A percentile compares a stretch with the other conserved stretches of the same genome.
Conservation (phyloP, 805 yeast genomes). For the Lipomyces japonicus region DNA sequence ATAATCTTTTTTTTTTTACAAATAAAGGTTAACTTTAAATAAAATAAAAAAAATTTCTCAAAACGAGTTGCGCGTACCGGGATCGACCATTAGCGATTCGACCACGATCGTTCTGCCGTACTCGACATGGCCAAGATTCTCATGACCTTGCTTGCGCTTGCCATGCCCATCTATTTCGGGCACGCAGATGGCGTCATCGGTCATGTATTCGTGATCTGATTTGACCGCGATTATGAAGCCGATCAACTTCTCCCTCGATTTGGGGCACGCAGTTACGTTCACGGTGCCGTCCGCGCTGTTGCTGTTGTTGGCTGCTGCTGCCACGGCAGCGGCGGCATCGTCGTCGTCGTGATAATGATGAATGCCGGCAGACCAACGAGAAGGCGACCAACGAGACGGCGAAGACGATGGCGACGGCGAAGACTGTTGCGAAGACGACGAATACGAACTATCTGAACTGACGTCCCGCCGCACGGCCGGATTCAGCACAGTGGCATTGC, state of each 20-base stretch:
- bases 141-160: conserved; percentile 28
- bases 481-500: background rate
- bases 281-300: conserved; percentile 30
- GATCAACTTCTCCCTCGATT: conserved; percentile 20
- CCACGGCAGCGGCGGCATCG: background rate
- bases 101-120: conserved; percentile 69
- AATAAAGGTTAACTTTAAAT: background rate
- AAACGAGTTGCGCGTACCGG: conserved; percentile 36
- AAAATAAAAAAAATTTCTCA: background rate
- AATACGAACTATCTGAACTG: conserved; percentile 29
- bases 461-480: background rate
- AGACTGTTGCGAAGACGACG: conserved; percentile 1
- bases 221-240: conserved; percentile 20
- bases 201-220: conserved; percentile 65
- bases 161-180: conserved; percentile 42
- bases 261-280: conserved; percentile 29
- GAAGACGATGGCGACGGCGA: background rate
- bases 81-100: conserved; percentile 75
- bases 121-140: conserved; percentile 63
- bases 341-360: background rate
- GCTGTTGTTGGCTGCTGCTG: conserved; percentile 1
- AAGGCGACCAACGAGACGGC: background rate
- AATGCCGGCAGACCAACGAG: background rate
- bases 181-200: conserved; percentile 57
- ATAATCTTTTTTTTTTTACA: conserved; percentile 40